Evolutionary conservation across 768 basidiomycete species (phyloP).

Genomic region (Chlorophyllum brunneum): DNA sequence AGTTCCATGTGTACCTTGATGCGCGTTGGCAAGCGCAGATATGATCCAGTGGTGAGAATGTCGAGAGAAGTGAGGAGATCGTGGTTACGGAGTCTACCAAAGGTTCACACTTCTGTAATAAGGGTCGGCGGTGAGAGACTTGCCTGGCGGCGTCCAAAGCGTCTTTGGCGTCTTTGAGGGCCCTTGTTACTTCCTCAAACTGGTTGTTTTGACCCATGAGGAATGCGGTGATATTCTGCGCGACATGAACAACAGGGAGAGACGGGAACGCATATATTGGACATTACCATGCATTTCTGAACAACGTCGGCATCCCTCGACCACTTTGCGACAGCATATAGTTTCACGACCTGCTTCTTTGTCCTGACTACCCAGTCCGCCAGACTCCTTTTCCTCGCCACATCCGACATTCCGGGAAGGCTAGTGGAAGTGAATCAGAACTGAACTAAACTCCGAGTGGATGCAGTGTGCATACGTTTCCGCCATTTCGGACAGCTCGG

Average conservation of each 20-base stretch:
- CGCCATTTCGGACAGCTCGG: slow-evolving; percentile 76
- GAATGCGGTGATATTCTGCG: slow-evolving; percentile 83
- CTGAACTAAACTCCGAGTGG: neutral
- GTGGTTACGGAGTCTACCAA: slow-evolving; percentile 79
- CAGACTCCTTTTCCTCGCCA: slow-evolving; percentile 71
- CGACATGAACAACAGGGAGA: slow-evolving; percentile 8
- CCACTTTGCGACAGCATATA: slow-evolving; percentile 88
- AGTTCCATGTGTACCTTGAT: slow-evolving; percentile 57
- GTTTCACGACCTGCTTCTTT: slow-evolving; percentile 85
- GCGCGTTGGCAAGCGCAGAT: slow-evolving; percentile 72
- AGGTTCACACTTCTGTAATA: neutral
- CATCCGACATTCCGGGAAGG: slow-evolving; percentile 81
- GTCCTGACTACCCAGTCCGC: slow-evolving; percentile 90
- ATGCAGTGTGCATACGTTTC: slow-evolving; percentile 63
- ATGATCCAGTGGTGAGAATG: slow-evolving; percentile 83
- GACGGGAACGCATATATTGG: neutral
- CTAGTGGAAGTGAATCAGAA: slow-evolving; percentile 26
- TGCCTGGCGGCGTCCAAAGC: slow-evolving; percentile 77
- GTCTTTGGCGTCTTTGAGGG: slow-evolving; percentile 62
- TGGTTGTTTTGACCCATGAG: slow-evolving; percentile 82
- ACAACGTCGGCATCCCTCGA: slow-evolving; percentile 77
- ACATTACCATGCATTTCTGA: slow-evolving; percentile 78
- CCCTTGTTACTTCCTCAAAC: slow-evolving; percentile 65
- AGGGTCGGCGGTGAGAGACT: slow-evolving; percentile 15
- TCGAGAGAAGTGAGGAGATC: slow-evolving; percentile 90